Evolutionary conservation across 176 grass and related monocot species (phyloP).

Genomic region (Eremochloa ophiuroides): DNA sequence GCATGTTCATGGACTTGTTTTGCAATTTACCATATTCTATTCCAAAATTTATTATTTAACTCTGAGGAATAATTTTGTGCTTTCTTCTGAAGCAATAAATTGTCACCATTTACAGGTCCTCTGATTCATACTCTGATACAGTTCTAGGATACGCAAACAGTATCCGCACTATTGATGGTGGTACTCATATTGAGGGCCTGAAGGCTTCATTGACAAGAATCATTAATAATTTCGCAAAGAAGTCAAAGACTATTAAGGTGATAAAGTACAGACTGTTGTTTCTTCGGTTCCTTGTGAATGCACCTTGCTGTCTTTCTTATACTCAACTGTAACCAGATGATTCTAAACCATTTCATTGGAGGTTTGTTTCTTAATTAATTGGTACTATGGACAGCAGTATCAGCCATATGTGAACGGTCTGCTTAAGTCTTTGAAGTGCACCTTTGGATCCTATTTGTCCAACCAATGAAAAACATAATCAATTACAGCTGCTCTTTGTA

Average conservation of each 20-base stretch:
- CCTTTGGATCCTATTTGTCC: constrained; percentile 6
- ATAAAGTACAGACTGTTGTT: constrained; percentile 14
- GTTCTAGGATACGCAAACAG: constrained; percentile 97
- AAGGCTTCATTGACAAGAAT: constrained; percentile 91
- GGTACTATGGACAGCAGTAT: background rate
- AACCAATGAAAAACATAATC: constrained; percentile 5
- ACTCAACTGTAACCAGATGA: background rate
- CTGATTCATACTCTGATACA: constrained; percentile 93
- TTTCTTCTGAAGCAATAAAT: constrained; percentile 20
- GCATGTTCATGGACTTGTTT: background rate
- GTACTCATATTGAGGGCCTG: constrained; percentile 95
- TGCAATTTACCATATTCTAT: background rate
- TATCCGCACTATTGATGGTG: constrained; percentile 96
- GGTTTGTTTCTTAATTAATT: background rate
- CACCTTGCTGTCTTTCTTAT: background rate
- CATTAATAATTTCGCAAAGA: constrained; percentile 86
- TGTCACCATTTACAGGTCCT: constrained; percentile 62
- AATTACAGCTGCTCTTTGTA: constrained; percentile 25
- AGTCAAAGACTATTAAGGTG: constrained; percentile 85
- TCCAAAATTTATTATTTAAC: background rate
- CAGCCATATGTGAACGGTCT: background rate
- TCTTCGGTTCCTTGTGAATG: background rate
- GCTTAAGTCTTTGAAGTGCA: background rate
- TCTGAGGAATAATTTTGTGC: background rate
- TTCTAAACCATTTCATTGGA: background rate